phyloP scores from a whole-genome alignment of 148 eudicot genomes.

The Chenopodium album region DNA sequence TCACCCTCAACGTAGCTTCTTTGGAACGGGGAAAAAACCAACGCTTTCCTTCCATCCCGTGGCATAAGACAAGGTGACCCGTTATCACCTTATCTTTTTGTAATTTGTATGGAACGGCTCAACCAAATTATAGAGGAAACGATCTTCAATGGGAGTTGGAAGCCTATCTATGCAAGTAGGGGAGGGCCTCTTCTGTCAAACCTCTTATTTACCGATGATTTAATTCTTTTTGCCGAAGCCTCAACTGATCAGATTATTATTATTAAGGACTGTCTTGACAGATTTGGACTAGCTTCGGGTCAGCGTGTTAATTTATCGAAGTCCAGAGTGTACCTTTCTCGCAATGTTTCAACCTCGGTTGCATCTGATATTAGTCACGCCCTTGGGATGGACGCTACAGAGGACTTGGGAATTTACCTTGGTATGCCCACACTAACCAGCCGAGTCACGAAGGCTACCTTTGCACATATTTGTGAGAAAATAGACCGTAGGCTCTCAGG shows the following conservation, averaged over 20 bases:
- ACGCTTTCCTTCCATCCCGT: accelerated
- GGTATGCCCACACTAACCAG: too few relatives aligned
- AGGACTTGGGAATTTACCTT: too few relatives aligned
- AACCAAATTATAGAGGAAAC: neutral
- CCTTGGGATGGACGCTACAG: too few relatives aligned
- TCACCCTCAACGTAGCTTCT: neutral
- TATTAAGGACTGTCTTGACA: too few relatives aligned
- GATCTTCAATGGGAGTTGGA: neutral
- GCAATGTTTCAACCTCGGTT: accelerated
- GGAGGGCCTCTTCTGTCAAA: neutral
- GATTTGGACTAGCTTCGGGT: too few relatives aligned
- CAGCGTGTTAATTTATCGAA: too few relatives aligned
- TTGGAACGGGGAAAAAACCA: neutral
- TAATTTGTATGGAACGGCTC: neutral
- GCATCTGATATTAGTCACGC: accelerated
- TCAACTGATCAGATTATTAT: too few relatives aligned
- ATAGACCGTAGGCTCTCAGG: too few relatives aligned
- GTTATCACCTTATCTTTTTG: neutral
- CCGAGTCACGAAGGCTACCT: too few relatives aligned
- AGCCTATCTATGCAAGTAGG: too few relatives aligned
- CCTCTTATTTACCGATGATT: neutral
- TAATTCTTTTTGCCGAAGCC: neutral
- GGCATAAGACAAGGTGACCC: neutral
- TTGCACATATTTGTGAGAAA: too few relatives aligned
- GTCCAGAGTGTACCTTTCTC: too few relatives aligned